Evolutionary conservation across 2,329 filamentous ascomycete genomes (phyloP), one percentile per base, ranked within the genome.

Genomic region (Pleoardoris graminearum): DNA sequence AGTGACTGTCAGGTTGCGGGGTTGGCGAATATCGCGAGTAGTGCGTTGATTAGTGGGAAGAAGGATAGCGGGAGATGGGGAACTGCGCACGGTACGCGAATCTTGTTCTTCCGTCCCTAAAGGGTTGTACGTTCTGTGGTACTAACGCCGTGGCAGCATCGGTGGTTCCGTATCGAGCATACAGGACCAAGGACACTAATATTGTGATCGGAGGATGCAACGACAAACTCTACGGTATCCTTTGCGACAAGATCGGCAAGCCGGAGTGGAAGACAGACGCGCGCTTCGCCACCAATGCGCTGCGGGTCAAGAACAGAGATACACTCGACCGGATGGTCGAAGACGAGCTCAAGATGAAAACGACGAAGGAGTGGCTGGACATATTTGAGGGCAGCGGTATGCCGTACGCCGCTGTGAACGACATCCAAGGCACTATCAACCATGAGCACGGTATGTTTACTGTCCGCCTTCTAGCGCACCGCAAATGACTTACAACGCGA

Each of bases 1-100:
- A 95, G 91, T 60, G 94, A 99, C 71, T 96, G 91, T 65, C 94
- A 99, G 70, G 92, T 94, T 21, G 92, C 92, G 0, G 96, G 91
- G 0, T 75, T 97, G 46, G 85, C 91, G 29, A 99, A 97, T 69
- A 90, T 99, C 67, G 94, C 93, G 10, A 95, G 90, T 69, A 95
- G 90, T 58, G 91, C 87, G 54, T 77, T 99, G 41, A 87, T 97
- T 53, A 94, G 89, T 62, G 91, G 91, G 1, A 79, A 96, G 74
- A 88, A 88, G 60, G 93, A 97, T 70, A 84, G 85, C 1, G 94
- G 94, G 0, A 82, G 94, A 53, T 97, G 93, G 92, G 94, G 94
- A 7, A 97, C 94, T 7, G 92, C 92, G 41, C 94, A 97, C 79
- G 93, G 90, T 91, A 78, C 63, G 77, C 43, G 10, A 16, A 35